Evolutionary conservation across 2,329 filamentous ascomycete genomes (phyloP), one percentile per base, ranked within the genome.

Genomic region (Purpureocillium takamizusanense): DNA sequence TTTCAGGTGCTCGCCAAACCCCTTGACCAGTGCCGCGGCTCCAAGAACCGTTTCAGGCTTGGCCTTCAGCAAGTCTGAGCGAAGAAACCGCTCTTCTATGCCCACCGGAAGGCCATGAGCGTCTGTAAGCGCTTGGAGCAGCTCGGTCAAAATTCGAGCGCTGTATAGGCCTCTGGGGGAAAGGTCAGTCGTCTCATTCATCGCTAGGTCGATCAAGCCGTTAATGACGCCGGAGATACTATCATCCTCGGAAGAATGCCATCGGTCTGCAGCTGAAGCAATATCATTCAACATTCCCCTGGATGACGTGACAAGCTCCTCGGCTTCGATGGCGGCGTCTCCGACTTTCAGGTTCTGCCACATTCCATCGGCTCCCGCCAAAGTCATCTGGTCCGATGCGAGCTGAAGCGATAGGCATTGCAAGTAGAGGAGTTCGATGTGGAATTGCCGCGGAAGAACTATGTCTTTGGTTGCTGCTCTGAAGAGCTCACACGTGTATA

Each of bases 401-500:
- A 79, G 52, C 41, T 74, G 67, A 0, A 64, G 53, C 2, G 70
- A 72, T 8, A 81, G 51, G 31, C 60, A 63, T 4, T 78, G 62
- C 1, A 72, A 59, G 43, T 70, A 69, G 1, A 80, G 37, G 2
- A 78, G 49, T 39, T 79, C 70, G 8, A 69, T 56, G 37, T 69
- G 66, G 15, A 63, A 60, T 2, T 62, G 52, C 2, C 52, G 50
- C 1, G 71, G 62, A 0, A 76, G 44, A 0, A 56, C 48, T 0
- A 61, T 47, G 1, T 70, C 39, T 3, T 63, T 48, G 9, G 70
- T 47, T 0, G 62, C 60, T 3, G 59, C 55, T 1, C 57, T 51
- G 0, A 88, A 54, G 1, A 92, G 55, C 35, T 70, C 71, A 6
- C 70, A 66, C 0, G 78, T 73, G 55, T 88, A 95, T 35, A 82